Conservation (phyloP, 2,329 filamentous ascomycete genomes). For the Alternaria sp. region DNA sequence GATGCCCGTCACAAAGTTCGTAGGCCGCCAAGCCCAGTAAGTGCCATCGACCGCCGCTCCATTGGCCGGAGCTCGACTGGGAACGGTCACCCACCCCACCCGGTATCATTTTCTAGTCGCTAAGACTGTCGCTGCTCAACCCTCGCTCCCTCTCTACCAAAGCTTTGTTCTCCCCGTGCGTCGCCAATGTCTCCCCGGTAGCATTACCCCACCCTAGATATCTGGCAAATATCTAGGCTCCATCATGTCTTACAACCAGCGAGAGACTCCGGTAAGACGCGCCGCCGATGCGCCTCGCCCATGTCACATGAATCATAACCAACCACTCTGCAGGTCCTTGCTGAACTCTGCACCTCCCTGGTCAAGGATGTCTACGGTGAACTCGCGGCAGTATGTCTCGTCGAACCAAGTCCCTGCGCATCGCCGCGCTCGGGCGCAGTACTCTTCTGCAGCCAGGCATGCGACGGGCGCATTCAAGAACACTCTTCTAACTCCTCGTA, state of each 20-base stretch:
- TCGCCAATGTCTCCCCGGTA: conserved; percentile 43
- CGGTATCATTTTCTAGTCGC: conserved; percentile 8
- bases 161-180: not conserved
- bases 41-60: conserved; percentile 5
- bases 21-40: conserved; percentile 17
- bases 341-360: conserved; percentile 88
- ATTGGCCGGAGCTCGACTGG: conserved; percentile 13
- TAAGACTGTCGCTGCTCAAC: not conserved
- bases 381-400: conserved; percentile 75
- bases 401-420: not conserved
- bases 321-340: conserved; percentile 69
- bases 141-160: not conserved
- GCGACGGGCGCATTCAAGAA: conserved; percentile 12
- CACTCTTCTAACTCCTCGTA: conserved; percentile 50
- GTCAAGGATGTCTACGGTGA: conserved; percentile 91
- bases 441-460: not conserved
- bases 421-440: not conserved
- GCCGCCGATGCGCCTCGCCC: conserved; percentile 6
- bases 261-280: conserved; percentile 45
- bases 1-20: conserved; percentile 18
- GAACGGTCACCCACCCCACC: conserved; percentile 16
- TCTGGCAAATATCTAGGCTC: conserved; percentile 45
- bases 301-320: conserved; percentile 48
- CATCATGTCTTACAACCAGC: conserved; percentile 46
- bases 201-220: conserved; percentile 36